Evolutionary conservation across 2,329 filamentous ascomycete genomes (phyloP).

Genomic region (Lachnellula cervina): DNA sequence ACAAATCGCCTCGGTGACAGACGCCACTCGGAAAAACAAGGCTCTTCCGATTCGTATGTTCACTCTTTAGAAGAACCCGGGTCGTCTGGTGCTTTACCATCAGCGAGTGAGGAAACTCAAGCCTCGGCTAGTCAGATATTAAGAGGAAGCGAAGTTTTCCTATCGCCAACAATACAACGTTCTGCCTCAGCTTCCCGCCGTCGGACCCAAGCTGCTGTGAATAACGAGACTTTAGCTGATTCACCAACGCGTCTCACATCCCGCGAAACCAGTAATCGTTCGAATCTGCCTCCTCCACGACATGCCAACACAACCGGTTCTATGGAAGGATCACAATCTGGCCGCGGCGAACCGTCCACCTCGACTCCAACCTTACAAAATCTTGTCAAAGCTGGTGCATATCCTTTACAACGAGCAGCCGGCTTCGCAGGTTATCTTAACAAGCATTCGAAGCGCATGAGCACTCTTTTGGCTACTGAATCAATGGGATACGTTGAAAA

Average conservation of each 20-base stretch:
- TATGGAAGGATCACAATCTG: constrained; percentile 16
- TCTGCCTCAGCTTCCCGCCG: constrained; percentile 32
- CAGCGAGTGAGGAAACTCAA: constrained; percentile 65
- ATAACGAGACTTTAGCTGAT: constrained; percentile 15
- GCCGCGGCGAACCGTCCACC: constrained; percentile 31
- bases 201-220: constrained; percentile 7
- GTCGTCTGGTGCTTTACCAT: constrained; percentile 64
- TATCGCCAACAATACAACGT: constrained; percentile 64
- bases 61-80: constrained; percentile 71
- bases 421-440: constrained; percentile 79
- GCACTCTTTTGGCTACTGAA: constrained; percentile 75
- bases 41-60: constrained; percentile 69
- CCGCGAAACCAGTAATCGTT: constrained; percentile 5
- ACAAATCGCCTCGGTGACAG: constrained; percentile 46
- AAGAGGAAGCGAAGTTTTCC: constrained; percentile 80
- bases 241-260: constrained; percentile 15
- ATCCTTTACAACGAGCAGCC: constrained; percentile 78
- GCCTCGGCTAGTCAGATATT: constrained; percentile 90
- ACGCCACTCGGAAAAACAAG: constrained; percentile 49
- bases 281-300: constrained; percentile 8
- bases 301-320: constrained; percentile 24
- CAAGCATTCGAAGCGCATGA: constrained; percentile 74
- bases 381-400: constrained; percentile 58
- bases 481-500: constrained; percentile 97
- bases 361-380: constrained; percentile 53